Conservation (phyloP, 208 protist genomes). For the Wallacemonas sp. region DNA sequence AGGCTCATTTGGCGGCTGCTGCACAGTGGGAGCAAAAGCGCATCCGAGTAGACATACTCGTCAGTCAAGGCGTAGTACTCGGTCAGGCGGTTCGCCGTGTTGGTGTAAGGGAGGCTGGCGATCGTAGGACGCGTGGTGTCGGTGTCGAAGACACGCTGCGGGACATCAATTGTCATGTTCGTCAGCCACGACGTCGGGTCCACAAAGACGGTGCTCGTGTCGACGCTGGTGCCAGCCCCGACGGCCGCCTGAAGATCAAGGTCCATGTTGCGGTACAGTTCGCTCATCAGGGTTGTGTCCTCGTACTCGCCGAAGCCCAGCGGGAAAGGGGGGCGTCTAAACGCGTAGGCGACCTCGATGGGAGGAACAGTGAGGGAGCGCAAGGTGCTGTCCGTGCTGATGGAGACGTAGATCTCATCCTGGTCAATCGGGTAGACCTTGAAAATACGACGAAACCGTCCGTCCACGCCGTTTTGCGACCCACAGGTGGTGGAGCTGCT, state of each 20-base stretch:
- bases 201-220: constrained; percentile 20
- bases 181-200: constrained; percentile 36
- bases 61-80: constrained; percentile 68
- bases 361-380: constrained; percentile 39
- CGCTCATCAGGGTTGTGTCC: constrained; percentile 3
- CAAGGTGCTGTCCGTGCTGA: constrained; percentile 22
- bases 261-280: constrained; percentile 19
- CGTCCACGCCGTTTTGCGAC: constrained; percentile 29
- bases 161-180: constrained; percentile 37
- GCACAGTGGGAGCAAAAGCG: constrained; percentile 54
- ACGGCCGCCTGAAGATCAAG: constrained; percentile 29
- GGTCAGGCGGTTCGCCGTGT: constrained; percentile 21
- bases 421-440: constrained; percentile 38
- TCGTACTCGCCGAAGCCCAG: constrained; percentile 26
- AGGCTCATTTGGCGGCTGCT: constrained; percentile 35
- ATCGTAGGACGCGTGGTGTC: constrained; percentile 21
- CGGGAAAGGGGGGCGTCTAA: constrained; percentile 48
- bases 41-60: constrained; percentile 45
- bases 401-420: constrained; percentile 55
- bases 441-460: constrained; percentile 35
- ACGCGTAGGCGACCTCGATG: constrained; percentile 17
- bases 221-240: constrained; percentile 20
- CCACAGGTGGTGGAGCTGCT: constrained; percentile 1
- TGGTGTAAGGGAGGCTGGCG: constrained; percentile 13
- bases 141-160: constrained; percentile 43